Conservation (phyloP, 2,329 filamentous ascomycete genomes). For the Sodiomyces alkalinus region DNA sequence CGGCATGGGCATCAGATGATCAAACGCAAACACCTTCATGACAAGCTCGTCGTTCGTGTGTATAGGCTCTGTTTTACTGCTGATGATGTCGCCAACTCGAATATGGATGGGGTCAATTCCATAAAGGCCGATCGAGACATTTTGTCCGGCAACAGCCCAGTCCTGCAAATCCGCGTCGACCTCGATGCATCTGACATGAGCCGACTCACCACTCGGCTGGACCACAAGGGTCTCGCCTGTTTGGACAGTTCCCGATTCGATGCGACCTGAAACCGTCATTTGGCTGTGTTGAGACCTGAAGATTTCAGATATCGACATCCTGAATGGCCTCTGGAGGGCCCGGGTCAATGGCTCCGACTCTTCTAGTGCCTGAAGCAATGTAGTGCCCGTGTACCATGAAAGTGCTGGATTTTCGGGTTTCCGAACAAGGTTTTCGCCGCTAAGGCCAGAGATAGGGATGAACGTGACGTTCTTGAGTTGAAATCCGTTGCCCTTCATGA, state of each 20-base stretch:
- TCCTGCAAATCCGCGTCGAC: constrained; percentile 58
- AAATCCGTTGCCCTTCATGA: constrained; percentile 72
- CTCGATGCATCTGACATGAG: constrained; percentile 68
- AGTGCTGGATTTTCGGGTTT: constrained; percentile 38
- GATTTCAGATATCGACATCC: constrained; percentile 77
- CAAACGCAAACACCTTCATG: constrained; percentile 76
- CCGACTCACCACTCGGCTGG: constrained; percentile 69
- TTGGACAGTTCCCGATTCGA: constrained; percentile 75
- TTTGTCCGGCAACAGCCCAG: constrained; percentile 89
- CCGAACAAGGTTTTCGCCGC: constrained; percentile 69
- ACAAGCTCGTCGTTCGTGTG: constrained; percentile 58
- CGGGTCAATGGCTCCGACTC: constrained; percentile 58
- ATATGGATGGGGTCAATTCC: constrained; percentile 79
- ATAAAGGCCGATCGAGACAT: constrained; percentile 66
- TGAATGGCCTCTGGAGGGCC: constrained; percentile 62
- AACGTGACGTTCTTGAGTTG: constrained; percentile 68
- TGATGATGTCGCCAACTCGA: constrained; percentile 75
- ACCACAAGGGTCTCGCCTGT: constrained; percentile 65
- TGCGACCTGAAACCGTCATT: constrained; percentile 69
- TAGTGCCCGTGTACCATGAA: constrained; percentile 69
- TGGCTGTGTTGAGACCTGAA: constrained; percentile 72
- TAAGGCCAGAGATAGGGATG: constrained; percentile 77
- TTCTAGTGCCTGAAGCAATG: constrained; percentile 73
- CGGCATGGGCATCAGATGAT: constrained; percentile 74
- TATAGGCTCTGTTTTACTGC: constrained; percentile 52